Conservation (phyloP, 106 monocot genomes). For the Apostasia shenzhenica region DNA sequence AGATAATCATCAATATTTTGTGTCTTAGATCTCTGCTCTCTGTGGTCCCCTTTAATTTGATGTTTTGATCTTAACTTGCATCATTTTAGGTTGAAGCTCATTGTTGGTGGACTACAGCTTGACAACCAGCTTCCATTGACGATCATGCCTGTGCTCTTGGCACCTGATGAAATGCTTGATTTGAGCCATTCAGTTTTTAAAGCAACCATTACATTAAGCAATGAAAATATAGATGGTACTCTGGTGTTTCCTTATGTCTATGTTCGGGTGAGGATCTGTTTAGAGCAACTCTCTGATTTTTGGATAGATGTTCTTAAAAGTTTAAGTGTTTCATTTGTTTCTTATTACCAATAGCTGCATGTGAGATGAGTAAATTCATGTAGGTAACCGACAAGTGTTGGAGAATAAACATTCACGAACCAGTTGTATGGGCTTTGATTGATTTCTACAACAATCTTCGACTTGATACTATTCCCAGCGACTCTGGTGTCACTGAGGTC, state of each 20-base stretch:
- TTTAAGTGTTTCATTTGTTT: neutral
- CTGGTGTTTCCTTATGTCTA: constrained; percentile 84
- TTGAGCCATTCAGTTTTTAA: constrained; percentile 78
- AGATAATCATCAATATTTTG: too few relatives aligned
- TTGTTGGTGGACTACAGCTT: constrained; percentile 79
- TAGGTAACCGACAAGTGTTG: constrained; percentile 82
- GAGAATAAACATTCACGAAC: constrained; percentile 93
- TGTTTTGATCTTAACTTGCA: neutral
- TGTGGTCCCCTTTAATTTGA: neutral
- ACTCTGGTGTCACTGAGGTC: constrained; percentile 57
- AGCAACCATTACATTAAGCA: constrained; percentile 69
- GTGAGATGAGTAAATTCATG: neutral
- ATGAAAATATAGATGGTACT: constrained; percentile 70
- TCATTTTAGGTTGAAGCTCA: constrained; percentile 84
- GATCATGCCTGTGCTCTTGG: constrained; percentile 81
- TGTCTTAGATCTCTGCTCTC: neutral
- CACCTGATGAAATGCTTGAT: constrained; percentile 58
- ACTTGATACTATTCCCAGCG: constrained; percentile 45
- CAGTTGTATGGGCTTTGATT: constrained; percentile 90
- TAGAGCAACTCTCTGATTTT: constrained; percentile 3
- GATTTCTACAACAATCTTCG: constrained; percentile 78
- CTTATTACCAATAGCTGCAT: neutral
- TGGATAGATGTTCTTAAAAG: neutral
- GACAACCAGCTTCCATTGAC: constrained; percentile 96
- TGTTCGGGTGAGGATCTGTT: constrained; percentile 59